These are phyloP conservation scores for Calocera viscosa DNA, from an alignment of 768 basidiomycete genomes.

Conservation along the genomic window DNA sequence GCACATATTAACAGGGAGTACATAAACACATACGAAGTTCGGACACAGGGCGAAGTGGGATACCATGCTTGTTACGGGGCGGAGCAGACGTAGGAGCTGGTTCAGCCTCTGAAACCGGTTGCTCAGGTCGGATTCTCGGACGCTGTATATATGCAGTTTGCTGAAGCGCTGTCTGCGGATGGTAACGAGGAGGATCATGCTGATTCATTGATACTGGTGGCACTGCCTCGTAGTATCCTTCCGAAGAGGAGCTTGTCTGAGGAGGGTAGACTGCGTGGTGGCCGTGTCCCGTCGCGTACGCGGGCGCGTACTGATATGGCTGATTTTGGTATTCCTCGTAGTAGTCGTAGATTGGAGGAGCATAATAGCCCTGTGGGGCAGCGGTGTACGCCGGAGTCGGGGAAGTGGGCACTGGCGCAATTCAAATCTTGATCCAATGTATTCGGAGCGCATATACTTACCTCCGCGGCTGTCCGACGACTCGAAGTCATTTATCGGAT, in stretches of 20 bases:
- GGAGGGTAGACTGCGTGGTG: no score
- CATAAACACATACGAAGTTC: conserved; percentile 46
- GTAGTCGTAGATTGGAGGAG: background rate
- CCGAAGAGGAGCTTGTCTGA: no score
- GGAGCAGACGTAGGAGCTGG: background rate
- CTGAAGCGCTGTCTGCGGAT: no score
- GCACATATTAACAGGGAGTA: conserved; percentile 3
- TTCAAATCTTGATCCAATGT: background rate
- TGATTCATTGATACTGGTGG: no score
- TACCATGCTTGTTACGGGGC: conserved; percentile 34
- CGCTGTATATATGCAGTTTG: no score
- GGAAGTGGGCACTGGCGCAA: background rate
- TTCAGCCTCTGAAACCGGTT: background rate
- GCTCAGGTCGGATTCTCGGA: no score
- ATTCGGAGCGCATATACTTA: background rate
- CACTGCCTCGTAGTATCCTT: no score
- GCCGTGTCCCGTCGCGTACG: no score
- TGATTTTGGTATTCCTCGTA: no score
- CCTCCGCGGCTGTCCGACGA: background rate
- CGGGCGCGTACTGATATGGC: no score
- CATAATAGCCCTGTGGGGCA: background rate
- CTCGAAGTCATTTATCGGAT: background rate
- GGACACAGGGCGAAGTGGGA: conserved; percentile 54
- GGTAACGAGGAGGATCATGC: no score
- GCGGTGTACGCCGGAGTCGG: background rate